Evolutionary conservation across 495 filamentous ascomycete species (phyloP), one percentile per base, ranked within the genome.

Genomic region (Eremomyces bilateralis): DNA sequence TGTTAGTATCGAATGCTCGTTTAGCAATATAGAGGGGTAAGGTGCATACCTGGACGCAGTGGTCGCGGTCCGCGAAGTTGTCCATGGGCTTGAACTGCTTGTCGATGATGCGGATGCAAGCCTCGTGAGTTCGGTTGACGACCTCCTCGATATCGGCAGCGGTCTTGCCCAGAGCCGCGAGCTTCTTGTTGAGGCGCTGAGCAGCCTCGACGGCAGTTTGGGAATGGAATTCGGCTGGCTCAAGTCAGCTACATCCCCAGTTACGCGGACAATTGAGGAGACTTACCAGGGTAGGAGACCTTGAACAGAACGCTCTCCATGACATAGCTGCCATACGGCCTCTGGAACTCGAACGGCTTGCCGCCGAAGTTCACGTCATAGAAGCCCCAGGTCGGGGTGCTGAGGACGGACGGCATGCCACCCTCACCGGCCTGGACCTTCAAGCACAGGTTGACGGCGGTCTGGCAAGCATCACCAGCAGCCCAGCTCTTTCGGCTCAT

Each of bases 251-350:
- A 19, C n/a, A n/a, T n/a, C n/a, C n/a, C 38, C 30, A 4, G 8
- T 36, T 17, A 37, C 15, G 11, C 15, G 30, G 20, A 18, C 15
- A 15, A 12, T 16, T 39, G 8, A 31, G 0, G 31, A 8, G 1
- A 58, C 72, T 51, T 57, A 82, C 77, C 78, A 49, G 83, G 83
- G 52, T 91, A 93, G 20, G 88, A 97, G 27, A 97, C 90, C 67
- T 97, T 97, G 69, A 97, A 97, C 31, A 97, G 76, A 31, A 97
- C 79, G 52, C 95, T 97, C 70, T 97, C 88, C 88, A 97, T 97
- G 36, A 97, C 90, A 54, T 97, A 97, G 65, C 76, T 85, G 45
- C 84, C 88, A 50, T 95, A 97, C 29, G 73, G 72, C 32, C 88
- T 72, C 62, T 97, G 88, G 67, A 93, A 95, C 53, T 80, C 59